These are phyloP conservation scores for Narthecium ossifragum DNA, from an alignment of 106 monocot genomes.

Conservation along the genomic window DNA sequence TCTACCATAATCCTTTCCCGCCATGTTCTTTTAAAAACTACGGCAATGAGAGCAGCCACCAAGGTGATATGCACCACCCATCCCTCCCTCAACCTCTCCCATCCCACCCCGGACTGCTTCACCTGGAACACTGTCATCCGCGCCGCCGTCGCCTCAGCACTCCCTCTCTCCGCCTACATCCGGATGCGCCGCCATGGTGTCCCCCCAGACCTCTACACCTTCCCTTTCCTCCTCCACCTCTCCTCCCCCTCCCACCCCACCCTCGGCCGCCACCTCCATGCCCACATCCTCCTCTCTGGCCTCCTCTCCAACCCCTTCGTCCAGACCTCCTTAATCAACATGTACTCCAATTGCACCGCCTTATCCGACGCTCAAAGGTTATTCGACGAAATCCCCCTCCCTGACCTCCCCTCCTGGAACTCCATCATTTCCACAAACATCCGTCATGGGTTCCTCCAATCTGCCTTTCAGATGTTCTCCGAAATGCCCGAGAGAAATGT, in stretches of 20 bases:
- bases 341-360: slow-evolving; percentile 39
- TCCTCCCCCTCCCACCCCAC: slow-evolving; percentile 1
- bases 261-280: not conserved
- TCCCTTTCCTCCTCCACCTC: slow-evolving; percentile 20
- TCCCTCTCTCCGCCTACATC: slow-evolving; percentile 14
- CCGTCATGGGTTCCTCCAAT: too few relatives aligned
- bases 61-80: slow-evolving; percentile 12
- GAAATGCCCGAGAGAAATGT: slow-evolving; percentile 20
- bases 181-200: slow-evolving; percentile 17
- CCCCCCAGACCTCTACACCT: slow-evolving; percentile 27
- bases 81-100: slow-evolving; percentile 21
- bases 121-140: slow-evolving; percentile 18
- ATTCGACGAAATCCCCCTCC: slow-evolving; percentile 50
- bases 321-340: slow-evolving; percentile 38
- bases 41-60: too few relatives aligned
- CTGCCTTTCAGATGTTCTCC: too few relatives aligned
- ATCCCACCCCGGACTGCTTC: slow-evolving; percentile 21
- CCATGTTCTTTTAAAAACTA: too few relatives aligned
- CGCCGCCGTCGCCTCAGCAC: not conserved
- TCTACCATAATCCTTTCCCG: too few relatives aligned
- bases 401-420: slow-evolving; percentile 45
- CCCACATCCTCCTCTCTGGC: slow-evolving; percentile 22
- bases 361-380: slow-evolving; percentile 12
- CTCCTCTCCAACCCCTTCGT: slow-evolving; percentile 24
- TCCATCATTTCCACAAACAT: slow-evolving; percentile 38